A percentile compares a stretch with the other conserved stretches of the same genome.
These are phyloP conservation scores for Vitis hybrid DNA, from an alignment of 177 flowering plant species.

Conservation along the genomic window DNA sequence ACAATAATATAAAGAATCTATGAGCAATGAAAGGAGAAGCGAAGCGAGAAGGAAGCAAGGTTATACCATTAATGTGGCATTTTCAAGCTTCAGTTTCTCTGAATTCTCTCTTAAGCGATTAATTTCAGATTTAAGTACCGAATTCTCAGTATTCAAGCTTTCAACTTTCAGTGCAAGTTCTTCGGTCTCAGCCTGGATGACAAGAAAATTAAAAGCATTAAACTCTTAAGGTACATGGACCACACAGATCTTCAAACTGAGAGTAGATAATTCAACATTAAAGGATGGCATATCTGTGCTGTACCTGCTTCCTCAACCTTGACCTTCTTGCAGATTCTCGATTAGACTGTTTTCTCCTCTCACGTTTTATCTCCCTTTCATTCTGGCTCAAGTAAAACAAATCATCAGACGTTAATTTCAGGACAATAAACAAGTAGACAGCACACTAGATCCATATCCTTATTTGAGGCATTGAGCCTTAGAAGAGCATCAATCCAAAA, in stretches of 20 bases:
- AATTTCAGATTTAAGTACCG: slow-evolving; percentile 67
- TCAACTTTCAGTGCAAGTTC: slow-evolving; percentile 84
- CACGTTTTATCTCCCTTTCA: slow-evolving; percentile 80
- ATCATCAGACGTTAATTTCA: neutral
- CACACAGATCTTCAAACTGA: neutral
- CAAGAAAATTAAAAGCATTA: neutral
- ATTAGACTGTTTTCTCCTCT: slow-evolving; percentile 93
- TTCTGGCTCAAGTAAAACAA: slow-evolving; percentile 32
- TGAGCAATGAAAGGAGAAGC: neutral
- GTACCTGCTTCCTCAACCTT: slow-evolving; percentile 82
- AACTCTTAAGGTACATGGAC: too few species aligned
- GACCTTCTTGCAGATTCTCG: slow-evolving; percentile 98
- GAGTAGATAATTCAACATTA: neutral
- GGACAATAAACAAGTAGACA: neutral
- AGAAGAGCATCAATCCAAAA: neutral
- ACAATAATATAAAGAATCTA: neutral
- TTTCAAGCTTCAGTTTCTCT: slow-evolving; percentile 62
- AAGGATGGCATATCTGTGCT: neutral
- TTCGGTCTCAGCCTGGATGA: slow-evolving; percentile 79
- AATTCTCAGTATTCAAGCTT: slow-evolving; percentile 63
- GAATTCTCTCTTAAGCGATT: slow-evolving; percentile 51
- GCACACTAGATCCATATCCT: too few species aligned
- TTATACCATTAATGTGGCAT: slow-evolving; percentile 65
- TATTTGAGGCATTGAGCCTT: too few species aligned
- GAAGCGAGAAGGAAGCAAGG: neutral